Percentiles rank a stretch among this genome's conserved stretches.
Evolutionary conservation across 495 filamentous ascomycete genomes (phyloP).

Genomic region (Penicillium argentinense): DNA sequence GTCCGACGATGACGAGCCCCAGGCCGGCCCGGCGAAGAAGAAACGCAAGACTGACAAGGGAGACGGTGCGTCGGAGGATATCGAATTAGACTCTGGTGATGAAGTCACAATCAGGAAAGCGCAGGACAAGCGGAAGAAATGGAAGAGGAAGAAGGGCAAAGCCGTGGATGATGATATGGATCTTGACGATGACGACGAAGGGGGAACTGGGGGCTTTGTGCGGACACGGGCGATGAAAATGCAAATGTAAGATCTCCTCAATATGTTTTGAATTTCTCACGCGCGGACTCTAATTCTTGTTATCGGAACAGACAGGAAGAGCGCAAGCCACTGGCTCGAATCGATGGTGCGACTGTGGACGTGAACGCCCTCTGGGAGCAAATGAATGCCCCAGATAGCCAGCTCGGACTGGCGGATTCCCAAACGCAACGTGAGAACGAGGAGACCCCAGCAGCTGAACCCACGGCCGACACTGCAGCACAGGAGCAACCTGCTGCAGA

Average conservation of each 20-base stretch:
- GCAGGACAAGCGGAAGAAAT: constrained; percentile 51
- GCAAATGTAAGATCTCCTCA: constrained; percentile 47
- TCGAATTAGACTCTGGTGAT: constrained; percentile 66
- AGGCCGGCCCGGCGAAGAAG: constrained; percentile 38
- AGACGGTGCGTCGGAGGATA: constrained; percentile 24
- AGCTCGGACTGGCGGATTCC: constrained; percentile 12
- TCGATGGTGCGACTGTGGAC: constrained; percentile 75
- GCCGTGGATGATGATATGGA: constrained; percentile 51
- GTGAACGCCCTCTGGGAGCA: constrained; percentile 86
- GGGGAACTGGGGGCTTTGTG: constrained; percentile 75
- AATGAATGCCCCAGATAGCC: constrained; percentile 59
- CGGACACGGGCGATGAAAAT: constrained; percentile 75
- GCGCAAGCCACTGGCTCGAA: constrained; percentile 58
- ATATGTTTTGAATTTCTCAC: constrained; percentile 4
- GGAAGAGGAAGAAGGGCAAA: constrained; percentile 40
- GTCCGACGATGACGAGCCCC: constrained; percentile 33
- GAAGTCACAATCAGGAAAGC: constrained; percentile 69
- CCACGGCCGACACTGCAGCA: constrained; percentile 13
- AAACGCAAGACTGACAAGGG: constrained; percentile 38
- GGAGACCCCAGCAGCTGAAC: constrained; percentile 11
- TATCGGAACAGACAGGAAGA: constrained; percentile 53
- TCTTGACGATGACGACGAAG: constrained; percentile 58
- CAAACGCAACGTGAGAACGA: constrained; percentile 18
- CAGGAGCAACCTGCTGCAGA: constrained; percentile 23
- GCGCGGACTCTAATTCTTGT: constrained; percentile 5